Evolutionary conservation across 2,329 filamentous ascomycete species (phyloP), one percentile per base, ranked within the genome.

Genomic region (Didymella pinodella): DNA sequence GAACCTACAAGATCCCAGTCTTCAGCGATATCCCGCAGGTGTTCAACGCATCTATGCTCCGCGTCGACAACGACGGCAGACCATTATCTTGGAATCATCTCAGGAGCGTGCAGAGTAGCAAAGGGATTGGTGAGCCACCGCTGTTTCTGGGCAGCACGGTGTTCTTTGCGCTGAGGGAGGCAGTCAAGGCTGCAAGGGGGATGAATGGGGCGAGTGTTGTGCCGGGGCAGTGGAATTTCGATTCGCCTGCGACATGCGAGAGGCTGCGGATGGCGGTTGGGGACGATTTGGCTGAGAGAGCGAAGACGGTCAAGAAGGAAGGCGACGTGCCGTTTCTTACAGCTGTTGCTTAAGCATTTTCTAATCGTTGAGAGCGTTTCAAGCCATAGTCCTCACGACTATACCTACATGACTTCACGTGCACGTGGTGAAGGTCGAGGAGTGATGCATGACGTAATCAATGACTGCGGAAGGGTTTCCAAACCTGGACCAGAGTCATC

Each of bases 131-230:
- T 0, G 87, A 90, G 70, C 87, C 87, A 25, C 87, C 87, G 0
- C 71, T 90, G 29, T 96, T 96, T 75, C 85, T 96, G 85, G 92
- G 92, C 12, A 89, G 87, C 59, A 85, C 86, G 0, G 91, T 95
- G 0, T 95, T 96, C 80, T 96, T 96, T 73, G 92, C 92, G 1
- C 89, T 96, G 62, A 83, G 92, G 40, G 91, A 96, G 76, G 92
- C 92, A 22, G 80, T 96, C 45, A 89, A 88, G 78, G 86, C 88
- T 12, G 91, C 91, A 28, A 83, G 92, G 63, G 82, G 77, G 64
- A 86, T 74, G 72, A 76, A 77, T 57, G 68, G 71, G 31, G 61
- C 63, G 54, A 54, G 20, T 0, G 48, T 46, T 6, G 89, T 65
- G 86, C 49, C 47, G 7, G 56, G 56, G 4, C 87, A 68, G 12